Percentiles rank a stretch among this genome's conserved stretches.
phyloP scores from a whole-genome alignment of 805 yeast species.

The Yamadazyma nakazawae region DNA sequence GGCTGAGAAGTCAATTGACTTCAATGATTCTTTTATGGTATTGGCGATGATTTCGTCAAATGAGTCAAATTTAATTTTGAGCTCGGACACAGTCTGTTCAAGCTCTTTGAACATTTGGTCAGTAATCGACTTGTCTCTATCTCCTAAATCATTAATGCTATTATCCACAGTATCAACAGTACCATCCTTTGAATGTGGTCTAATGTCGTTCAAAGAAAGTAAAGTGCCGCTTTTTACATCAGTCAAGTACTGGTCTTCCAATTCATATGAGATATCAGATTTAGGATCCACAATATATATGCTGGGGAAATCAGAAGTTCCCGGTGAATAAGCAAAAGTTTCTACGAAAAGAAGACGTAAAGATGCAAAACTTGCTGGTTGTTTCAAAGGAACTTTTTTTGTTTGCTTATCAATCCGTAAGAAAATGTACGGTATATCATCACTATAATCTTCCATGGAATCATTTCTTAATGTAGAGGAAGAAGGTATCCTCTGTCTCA shows the following conservation, averaged over 20 bases:
- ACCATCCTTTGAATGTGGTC: neutral
- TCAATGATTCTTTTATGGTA: slow-evolving; percentile 11
- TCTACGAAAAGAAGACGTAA: slow-evolving; percentile 77
- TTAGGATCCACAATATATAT: slow-evolving; percentile 65
- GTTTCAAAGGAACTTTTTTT: slow-evolving; percentile 47
- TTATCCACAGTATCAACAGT: neutral
- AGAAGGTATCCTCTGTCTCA: slow-evolving; percentile 2
- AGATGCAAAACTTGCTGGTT: slow-evolving; percentile 50
- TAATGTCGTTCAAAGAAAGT: slow-evolving; percentile 25
- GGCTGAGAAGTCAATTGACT: neutral
- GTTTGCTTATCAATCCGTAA: slow-evolving; percentile 51
- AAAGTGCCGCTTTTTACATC: slow-evolving; percentile 62
- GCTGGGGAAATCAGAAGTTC: slow-evolving; percentile 68
- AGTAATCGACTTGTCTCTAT: neutral
- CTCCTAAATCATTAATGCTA: neutral
- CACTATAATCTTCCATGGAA: neutral
- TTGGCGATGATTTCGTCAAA: slow-evolving; percentile 3
- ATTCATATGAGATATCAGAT: slow-evolving; percentile 65
- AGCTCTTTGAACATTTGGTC: slow-evolving; percentile 4
- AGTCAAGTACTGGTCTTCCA: slow-evolving; percentile 57
- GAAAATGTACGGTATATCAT: slow-evolving; percentile 30
- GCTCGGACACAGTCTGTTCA: slow-evolving; percentile 3
- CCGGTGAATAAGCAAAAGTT: slow-evolving; percentile 81
- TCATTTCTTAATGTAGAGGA: neutral
- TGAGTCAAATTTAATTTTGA: slow-evolving; percentile 8